phyloP scores from a whole-genome alignment of 345 rosid species.

The Eucalyptus pauciflora region DNA sequence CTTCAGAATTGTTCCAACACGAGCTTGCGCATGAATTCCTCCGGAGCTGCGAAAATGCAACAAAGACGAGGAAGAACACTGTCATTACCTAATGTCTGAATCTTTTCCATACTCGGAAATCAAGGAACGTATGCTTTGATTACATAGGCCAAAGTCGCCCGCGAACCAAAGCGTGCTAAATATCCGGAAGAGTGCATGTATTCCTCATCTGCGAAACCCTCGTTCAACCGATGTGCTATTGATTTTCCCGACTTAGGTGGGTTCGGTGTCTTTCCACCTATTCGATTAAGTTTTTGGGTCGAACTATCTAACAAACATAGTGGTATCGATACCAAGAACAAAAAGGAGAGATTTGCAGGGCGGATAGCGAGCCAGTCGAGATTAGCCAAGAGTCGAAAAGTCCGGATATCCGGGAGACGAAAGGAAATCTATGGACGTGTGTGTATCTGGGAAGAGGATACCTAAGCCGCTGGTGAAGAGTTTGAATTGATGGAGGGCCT shows the following conservation, averaged over 20 bases:
- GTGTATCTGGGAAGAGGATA: background rate
- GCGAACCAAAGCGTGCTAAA: background rate
- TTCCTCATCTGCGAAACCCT: background rate
- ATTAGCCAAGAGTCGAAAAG: background rate
- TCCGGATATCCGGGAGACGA: background rate
- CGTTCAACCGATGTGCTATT: background rate
- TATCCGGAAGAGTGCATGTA: background rate
- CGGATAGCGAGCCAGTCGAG: background rate
- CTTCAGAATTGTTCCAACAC: constrained; percentile 24
- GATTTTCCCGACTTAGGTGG: background rate
- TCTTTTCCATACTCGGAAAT: background rate
- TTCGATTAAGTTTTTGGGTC: background rate
- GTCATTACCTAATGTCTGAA: background rate
- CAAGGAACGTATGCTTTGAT: background rate
- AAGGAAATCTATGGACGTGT: background rate
- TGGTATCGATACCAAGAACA: background rate
- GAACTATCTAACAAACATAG: background rate
- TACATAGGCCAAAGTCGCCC: background rate
- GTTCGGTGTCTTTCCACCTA: background rate
- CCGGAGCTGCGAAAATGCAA: constrained; percentile 27
- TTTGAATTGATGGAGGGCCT: constrained; percentile 46
- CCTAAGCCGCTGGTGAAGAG: constrained; percentile 46
- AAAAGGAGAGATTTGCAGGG: background rate
- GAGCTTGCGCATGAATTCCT: constrained; percentile 33
- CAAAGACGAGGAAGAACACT: background rate